phyloP scores from a whole-genome alignment of 805 yeast species.

The Candida rishiriensis region DNA sequence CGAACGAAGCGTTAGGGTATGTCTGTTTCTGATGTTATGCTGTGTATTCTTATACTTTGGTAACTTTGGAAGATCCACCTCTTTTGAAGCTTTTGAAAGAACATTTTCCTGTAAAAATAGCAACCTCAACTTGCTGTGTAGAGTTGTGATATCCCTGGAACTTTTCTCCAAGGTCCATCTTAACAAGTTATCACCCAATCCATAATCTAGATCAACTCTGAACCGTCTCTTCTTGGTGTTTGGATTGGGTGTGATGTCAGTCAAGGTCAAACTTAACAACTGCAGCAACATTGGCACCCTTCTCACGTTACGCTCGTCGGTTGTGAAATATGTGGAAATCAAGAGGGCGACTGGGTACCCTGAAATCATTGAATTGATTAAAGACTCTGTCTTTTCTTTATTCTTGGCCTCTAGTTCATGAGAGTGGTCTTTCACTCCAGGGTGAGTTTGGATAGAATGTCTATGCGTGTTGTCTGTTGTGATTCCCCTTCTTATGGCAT shows the following conservation, averaged over 20 bases:
- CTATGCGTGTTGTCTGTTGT: slow-evolving; percentile 9
- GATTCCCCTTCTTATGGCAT: slow-evolving; percentile 15
- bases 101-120: slow-evolving; percentile 41
- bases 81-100: slow-evolving; percentile 17
- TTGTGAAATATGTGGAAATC: slow-evolving; percentile 66
- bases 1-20: too few relatives aligned
- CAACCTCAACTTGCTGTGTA: slow-evolving; percentile 66
- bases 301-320: slow-evolving; percentile 70
- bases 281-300: slow-evolving; percentile 81
- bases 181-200: slow-evolving; percentile 72
- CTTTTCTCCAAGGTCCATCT: slow-evolving; percentile 78
- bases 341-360: slow-evolving; percentile 74
- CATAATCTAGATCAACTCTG: slow-evolving; percentile 80
- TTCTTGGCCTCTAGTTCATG: slow-evolving; percentile 23
- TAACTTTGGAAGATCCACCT: slow-evolving; percentile 33
- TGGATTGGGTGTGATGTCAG: slow-evolving; percentile 41
- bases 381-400: slow-evolving; percentile 20
- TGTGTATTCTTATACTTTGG: slow-evolving; percentile 28
- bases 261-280: slow-evolving; percentile 62
- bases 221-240: slow-evolving; percentile 42
- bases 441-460: slow-evolving; percentile 5
- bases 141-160: slow-evolving; percentile 62
- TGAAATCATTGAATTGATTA: slow-evolving; percentile 50
- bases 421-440: slow-evolving; percentile 11
- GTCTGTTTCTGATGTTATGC: not conserved